Percentiles rank a stretch among this genome's conserved stretches.
phyloP scores from a whole-genome alignment of 495 filamentous ascomycete genomes.

The Penicillium atrosanguineum region DNA sequence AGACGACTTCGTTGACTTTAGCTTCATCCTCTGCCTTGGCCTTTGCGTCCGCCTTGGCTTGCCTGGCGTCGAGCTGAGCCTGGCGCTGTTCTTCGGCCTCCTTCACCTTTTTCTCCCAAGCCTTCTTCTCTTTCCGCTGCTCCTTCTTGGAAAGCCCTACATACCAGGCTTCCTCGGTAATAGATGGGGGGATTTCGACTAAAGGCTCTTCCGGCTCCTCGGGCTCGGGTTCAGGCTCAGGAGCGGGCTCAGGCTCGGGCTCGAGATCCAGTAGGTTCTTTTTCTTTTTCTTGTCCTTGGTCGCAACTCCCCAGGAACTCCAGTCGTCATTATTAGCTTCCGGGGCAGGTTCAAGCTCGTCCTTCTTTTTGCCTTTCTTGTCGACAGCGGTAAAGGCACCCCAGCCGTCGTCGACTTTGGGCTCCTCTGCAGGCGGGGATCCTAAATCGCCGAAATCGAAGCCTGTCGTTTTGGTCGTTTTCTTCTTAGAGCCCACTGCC shows the following conservation, averaged over 20 bases:
- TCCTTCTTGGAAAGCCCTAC: constrained; percentile 27
- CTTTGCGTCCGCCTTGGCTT: constrained; percentile 12
- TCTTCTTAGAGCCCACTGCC: constrained; percentile 36
- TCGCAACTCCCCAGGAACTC: too few relatives aligned
- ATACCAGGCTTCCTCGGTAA: constrained; percentile 17
- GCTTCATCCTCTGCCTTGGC: constrained; percentile 21
- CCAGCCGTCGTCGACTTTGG: constrained; percentile 21
- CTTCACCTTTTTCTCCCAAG: constrained; percentile 27
- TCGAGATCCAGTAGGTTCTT: too few relatives aligned
- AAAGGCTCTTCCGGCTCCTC: constrained; percentile 10
- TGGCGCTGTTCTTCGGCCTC: constrained; percentile 8
- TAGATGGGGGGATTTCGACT: constrained; percentile 1
- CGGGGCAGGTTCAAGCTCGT: constrained; percentile 1
- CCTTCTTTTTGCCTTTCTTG: constrained; percentile 25
- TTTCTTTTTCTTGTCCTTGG: too few relatives aligned
- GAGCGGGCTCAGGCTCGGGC: constrained; percentile 4
- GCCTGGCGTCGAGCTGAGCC: constrained; percentile 5
- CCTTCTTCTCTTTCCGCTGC: constrained; percentile 35
- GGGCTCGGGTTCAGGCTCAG: constrained; percentile 12
- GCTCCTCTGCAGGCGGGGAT: constrained; percentile 23
- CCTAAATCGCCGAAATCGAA: constrained; percentile 49
- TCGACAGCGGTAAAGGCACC: constrained; percentile 7
- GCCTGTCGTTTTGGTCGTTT: constrained; percentile 32
- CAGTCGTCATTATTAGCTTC: too few relatives aligned
- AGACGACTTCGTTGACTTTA: constrained; percentile 7